These are phyloP conservation scores for Physcomitrium patens DNA, from an alignment of 225 moss, liverwort and hornwort species.

Conservation along the genomic window DNA sequence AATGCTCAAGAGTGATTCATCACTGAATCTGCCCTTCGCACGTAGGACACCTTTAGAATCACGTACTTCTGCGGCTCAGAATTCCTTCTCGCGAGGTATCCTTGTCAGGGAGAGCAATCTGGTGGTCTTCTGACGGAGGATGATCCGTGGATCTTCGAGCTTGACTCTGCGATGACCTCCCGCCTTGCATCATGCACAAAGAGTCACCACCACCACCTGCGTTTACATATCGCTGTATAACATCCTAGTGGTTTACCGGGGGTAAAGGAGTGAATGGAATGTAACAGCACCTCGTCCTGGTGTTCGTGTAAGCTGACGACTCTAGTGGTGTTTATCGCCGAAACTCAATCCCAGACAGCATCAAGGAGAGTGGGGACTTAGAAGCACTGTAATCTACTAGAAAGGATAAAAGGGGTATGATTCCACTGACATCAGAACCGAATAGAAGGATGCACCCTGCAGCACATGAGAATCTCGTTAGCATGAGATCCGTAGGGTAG, in stretches of 20 bases:
- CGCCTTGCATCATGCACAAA: not conserved
- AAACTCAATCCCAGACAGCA: not conserved
- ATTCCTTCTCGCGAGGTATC: not conserved
- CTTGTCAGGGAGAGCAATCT: constrained; percentile 33
- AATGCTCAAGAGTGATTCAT: not conserved
- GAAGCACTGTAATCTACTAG: too few species aligned
- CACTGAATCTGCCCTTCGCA: constrained; percentile 23
- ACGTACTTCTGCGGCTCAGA: constrained; percentile 6
- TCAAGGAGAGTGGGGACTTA: too few species aligned
- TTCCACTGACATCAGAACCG: too few species aligned
- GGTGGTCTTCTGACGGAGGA: constrained; percentile 15
- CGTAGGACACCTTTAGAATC: constrained; percentile 11
- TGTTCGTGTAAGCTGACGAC: not conserved
- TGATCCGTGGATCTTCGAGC: constrained; percentile 9
- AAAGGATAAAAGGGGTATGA: too few species aligned
- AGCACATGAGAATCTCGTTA: not conserved
- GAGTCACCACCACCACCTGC: not conserved
- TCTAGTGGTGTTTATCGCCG: not conserved
- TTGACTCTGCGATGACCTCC: not conserved
- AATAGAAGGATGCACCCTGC: not conserved
- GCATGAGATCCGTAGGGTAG: not conserved
- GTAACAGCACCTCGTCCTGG: too few species aligned
- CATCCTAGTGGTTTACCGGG: too few species aligned
- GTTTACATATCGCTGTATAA: not conserved
- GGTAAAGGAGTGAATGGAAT: not conserved